These are phyloP conservation scores for Ogataea populi-albae DNA, from an alignment of 805 yeast species.

Conservation along the genomic window DNA sequence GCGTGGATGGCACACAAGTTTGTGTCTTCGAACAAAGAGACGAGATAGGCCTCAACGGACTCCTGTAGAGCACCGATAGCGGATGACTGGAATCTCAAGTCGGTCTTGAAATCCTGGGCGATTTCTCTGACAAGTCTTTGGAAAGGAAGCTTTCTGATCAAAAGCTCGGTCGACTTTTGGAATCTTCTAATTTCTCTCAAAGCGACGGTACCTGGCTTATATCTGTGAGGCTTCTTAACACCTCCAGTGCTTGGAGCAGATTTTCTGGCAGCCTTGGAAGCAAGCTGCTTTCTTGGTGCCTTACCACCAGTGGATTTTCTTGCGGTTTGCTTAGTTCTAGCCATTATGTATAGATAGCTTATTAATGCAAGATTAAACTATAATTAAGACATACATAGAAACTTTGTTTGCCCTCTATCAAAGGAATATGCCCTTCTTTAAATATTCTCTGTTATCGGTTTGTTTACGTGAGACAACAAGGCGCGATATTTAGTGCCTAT, in stretches of 20 bases:
- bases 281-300: conserved; percentile 92
- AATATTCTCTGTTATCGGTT: too few species aligned
- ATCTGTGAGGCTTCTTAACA: conserved; percentile 94
- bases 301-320: conserved; percentile 96
- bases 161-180: conserved; percentile 92
- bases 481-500: too few species aligned
- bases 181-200: conserved; percentile 96
- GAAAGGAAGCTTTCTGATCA: conserved; percentile 95
- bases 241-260: conserved; percentile 91
- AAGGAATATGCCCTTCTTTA: too few species aligned
- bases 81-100: conserved; percentile 93
- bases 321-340: conserved; percentile 92
- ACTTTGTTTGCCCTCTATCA: too few species aligned
- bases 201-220: conserved; percentile 96
- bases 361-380: too few species aligned
- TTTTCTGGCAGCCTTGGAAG: conserved; percentile 91
- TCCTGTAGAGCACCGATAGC: conserved; percentile 98
- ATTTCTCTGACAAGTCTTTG: conserved; percentile 96
- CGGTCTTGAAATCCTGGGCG: conserved; percentile 91
- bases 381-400: too few species aligned
- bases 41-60: conserved; percentile 97
- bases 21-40: conserved; percentile 94
- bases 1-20: conserved; percentile 99
- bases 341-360: conserved; percentile 53
- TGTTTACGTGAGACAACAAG: too few species aligned